Evolutionary conservation across 257 asterid species (phyloP).

Genomic region (Vinca minor): DNA sequence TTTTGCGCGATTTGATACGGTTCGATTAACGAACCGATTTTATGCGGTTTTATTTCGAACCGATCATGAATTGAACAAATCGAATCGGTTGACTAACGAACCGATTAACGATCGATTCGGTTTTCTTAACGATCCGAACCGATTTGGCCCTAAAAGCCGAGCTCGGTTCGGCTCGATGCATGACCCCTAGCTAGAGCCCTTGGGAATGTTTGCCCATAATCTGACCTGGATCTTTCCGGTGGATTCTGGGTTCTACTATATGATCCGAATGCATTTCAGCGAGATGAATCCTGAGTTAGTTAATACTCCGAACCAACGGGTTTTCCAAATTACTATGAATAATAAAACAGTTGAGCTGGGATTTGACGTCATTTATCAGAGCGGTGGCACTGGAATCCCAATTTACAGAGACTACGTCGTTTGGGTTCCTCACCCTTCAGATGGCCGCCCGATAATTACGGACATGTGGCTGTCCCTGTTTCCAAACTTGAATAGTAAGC

Average conservation of each 20-base stretch:
- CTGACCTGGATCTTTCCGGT: slow-evolving; percentile 42
- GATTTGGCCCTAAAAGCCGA: too few species aligned
- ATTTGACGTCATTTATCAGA: slow-evolving; percentile 21
- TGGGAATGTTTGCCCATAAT: background rate
- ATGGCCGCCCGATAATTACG: slow-evolving; percentile 17
- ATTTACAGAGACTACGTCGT: slow-evolving; percentile 33
- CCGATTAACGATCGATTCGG: too few species aligned
- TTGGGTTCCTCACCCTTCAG: slow-evolving; percentile 7
- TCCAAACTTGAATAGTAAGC: background rate
- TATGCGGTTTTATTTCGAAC: too few species aligned
- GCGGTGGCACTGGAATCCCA: slow-evolving; percentile 26
- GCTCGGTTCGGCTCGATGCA: too few species aligned
- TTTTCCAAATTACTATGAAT: slow-evolving; percentile 24
- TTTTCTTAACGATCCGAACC: too few species aligned
- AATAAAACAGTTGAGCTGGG: slow-evolving; percentile 8
- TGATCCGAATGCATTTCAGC: slow-evolving; percentile 52
- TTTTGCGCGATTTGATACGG: too few species aligned
- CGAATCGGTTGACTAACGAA: too few species aligned
- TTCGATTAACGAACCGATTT: too few species aligned
- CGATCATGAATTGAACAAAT: too few species aligned
- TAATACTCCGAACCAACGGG: slow-evolving; percentile 2
- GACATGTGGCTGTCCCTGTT: slow-evolving; percentile 23
- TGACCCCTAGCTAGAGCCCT: too few species aligned
- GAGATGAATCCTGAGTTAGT: slow-evolving; percentile 18
- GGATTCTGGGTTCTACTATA: slow-evolving; percentile 41